Evolutionary conservation across 1,284 basidiomycete genomes (phyloP), one percentile per base, ranked within the genome.

Genomic region (Afroboletus lepidellus): DNA sequence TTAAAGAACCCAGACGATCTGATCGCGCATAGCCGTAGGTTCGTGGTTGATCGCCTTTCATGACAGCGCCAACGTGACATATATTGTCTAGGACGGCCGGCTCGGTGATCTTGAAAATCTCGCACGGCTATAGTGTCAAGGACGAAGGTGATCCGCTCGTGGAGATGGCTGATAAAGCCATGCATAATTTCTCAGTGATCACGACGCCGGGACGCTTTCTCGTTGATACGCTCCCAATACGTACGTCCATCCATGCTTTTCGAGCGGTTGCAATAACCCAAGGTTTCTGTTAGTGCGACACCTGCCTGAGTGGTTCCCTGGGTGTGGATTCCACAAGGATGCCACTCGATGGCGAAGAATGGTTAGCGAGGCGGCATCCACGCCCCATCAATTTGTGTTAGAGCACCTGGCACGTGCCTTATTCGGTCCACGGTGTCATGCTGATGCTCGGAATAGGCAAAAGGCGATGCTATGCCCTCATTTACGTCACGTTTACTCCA

Each of bases 241-340:
- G 65, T 71, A 55, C 16, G 66, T 63, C 21, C 23, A 18, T 21
- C 8, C 15, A 39, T 1, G 33, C 3, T 3, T 3, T 24, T 23
- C 3, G n/a, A 12, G 18, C 9, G 1, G 8, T 24, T 11, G 5
- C 20, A 3, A n/a, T 16, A n/a, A 7, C 5, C 20, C 32, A 7
- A 41, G 8, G 5, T 11, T 13, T n/a, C 0, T 7, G 2, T n/a
- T 29, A 71, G 69, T 81, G 51, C 67, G 65, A 48, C 50, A 70
- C 33, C 36, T 79, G 7, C 79, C 78, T 0, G 70, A 73, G 46
- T 80, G 77, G 78, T 47, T 77, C 5, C 79, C 79, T 23, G 77
- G 78, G 1, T 66, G 71, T 27, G 66, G 70, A 1, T 80, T 80
- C 59, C 68, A 75, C 57, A 61, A 65, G 24, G 67, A 65, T 4